These are phyloP conservation scores for Pleurotus eryngii DNA, from an alignment of 768 basidiomycete species.

Conservation along the genomic window DNA sequence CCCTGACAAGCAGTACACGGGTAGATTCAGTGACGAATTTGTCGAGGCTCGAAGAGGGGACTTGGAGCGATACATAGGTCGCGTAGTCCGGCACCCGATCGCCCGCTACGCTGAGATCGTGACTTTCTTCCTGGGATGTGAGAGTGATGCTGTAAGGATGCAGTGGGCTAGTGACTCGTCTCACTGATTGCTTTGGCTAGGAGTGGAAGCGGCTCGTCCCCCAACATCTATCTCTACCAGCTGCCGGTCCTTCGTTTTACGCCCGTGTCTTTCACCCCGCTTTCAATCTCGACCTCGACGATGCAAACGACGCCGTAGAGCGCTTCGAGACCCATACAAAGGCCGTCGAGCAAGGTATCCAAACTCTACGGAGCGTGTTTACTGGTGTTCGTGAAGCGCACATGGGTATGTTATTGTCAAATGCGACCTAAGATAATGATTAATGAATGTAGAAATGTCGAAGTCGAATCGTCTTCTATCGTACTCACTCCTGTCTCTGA, in stretches of 20 bases:
- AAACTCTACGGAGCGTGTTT: conserved; percentile 62
- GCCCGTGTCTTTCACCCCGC: conserved; percentile 80
- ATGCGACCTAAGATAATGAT: too few species aligned
- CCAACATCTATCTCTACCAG: conserved; percentile 53
- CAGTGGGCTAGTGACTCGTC: not conserved
- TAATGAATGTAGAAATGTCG: conserved; percentile 60
- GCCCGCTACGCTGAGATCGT: conserved; percentile 76
- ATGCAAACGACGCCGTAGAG: conserved; percentile 55
- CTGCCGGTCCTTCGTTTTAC: conserved; percentile 76
- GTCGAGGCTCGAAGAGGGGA: conserved; percentile 81
- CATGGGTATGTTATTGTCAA: conserved; percentile 44
- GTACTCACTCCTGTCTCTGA: conserved; percentile 69
- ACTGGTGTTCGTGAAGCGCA: conserved; percentile 61
- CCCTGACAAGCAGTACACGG: conserved; percentile 83
- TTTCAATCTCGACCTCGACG: conserved; percentile 77
- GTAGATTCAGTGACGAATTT: conserved; percentile 76
- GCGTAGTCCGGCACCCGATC: conserved; percentile 72
- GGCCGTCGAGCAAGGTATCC: conserved; percentile 67
- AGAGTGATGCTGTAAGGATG: conserved; percentile 64
- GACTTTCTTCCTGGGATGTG: conserved; percentile 76
- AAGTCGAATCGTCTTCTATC: conserved; percentile 72
- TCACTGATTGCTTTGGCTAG: conserved; percentile 30
- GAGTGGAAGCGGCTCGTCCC: conserved; percentile 70
- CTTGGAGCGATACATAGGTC: conserved; percentile 72
- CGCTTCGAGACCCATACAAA: conserved; percentile 64